Evolutionary conservation across 768 basidiomycete species (phyloP), one percentile per base, ranked within the genome.

Genomic region (Antrodiella citrinella): DNA sequence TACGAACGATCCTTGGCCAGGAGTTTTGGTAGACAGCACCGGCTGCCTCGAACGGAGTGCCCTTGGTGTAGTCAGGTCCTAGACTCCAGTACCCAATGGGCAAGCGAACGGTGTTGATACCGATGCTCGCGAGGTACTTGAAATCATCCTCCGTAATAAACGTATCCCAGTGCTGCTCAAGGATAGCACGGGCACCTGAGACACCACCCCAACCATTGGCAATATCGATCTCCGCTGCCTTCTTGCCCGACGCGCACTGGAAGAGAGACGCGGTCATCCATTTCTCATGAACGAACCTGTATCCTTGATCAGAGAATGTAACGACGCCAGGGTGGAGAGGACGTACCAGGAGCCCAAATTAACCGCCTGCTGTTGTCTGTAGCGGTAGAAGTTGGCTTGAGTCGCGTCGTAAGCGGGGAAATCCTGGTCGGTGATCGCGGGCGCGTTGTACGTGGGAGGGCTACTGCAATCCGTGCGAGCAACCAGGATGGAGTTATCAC

Each of bases 211-310:
- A 86, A 2, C 84, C 84, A 15, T 66, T 72, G 4, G 85, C 83
- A 38, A 88, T 75, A 59, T 86, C 84, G 26, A 81, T 61, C 59
- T 87, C 86, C 1, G 83, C 74, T 2, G 66, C 57, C 57, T 70
- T 68, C 12, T 68, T 56, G 3, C 73, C 82, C 19, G 69, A 59
- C 2, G 84, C 83, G 49, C 81, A 81, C 3, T 58, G 56, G 59
- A 85, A 87, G 23, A 83, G 49, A 25, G 81, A 81, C 3, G 83
- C 81, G 1, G 77, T 77, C 80, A 88, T 85, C 84, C 86, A 89
- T 19, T 72, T 66, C 62, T 89, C 85, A 50, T 81, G 77, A 4
- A 85, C 82, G 59, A 86, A 85, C 81, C 81, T 83, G 45, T 22
- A 15, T n/a, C 9, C 22, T 18, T 15, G 26, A 38, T 26, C 4